Percentiles rank a stretch among this genome's conserved stretches.
Evolutionary conservation across 2,329 filamentous ascomycete genomes (phyloP).

Genomic region (Pseudopyricularia cyperi): DNA sequence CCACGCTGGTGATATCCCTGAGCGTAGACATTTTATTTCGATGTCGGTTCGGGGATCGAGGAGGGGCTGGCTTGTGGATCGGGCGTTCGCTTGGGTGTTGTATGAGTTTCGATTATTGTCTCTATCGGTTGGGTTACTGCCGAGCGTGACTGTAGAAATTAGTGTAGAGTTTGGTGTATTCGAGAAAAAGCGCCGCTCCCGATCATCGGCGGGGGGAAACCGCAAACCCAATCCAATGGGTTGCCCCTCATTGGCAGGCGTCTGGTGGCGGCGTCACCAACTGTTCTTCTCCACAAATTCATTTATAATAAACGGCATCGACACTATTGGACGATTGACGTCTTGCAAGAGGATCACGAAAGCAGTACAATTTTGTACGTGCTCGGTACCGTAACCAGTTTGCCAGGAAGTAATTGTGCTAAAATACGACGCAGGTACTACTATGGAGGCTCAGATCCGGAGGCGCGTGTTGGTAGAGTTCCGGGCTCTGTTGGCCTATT

Average conservation of each 20-base stretch:
- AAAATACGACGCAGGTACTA: too few species aligned
- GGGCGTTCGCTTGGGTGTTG: neutral
- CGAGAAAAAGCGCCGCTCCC: neutral
- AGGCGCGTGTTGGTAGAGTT: too few species aligned
- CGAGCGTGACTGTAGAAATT: neutral
- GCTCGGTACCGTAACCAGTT: too few species aligned
- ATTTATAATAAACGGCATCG: too few species aligned
- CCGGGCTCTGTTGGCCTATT: too few species aligned
- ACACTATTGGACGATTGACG: too few species aligned
- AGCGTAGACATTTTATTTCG: constrained; percentile 56
- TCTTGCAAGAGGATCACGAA: too few species aligned
- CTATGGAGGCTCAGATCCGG: too few species aligned
- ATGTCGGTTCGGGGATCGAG: neutral
- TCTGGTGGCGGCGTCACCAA: neutral
- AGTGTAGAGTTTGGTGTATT: too few species aligned
- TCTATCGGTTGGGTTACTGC: neutral
- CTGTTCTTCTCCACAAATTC: neutral
- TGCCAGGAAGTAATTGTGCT: too few species aligned
- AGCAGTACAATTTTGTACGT: too few species aligned
- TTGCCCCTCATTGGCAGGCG: neutral
- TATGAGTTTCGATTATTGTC: too few species aligned
- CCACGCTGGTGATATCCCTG: constrained; percentile 60
- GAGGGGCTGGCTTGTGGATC: neutral
- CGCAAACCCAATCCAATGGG: neutral
- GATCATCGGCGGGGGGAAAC: neutral